Percentiles rank a stretch among this genome's conserved stretches.
phyloP scores from a whole-genome alignment of 306 rosid species.

The Inga oerstediana region DNA sequence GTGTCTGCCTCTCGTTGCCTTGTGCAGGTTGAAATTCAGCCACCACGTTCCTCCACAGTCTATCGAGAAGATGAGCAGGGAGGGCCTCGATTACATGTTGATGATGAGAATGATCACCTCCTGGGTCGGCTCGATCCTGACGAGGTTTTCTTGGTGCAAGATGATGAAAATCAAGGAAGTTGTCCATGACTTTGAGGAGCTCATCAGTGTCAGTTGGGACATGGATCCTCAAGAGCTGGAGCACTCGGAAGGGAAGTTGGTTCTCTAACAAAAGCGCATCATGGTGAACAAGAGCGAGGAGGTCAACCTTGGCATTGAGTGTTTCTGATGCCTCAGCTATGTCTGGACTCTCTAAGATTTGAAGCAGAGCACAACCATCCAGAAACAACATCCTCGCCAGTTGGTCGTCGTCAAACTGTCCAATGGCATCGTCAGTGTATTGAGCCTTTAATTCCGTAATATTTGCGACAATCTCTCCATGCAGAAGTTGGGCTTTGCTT shows the following conservation, averaged over 20 bases:
- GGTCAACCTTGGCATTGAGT: not conserved
- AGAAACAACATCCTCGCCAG: not conserved
- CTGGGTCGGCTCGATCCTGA: too few species aligned
- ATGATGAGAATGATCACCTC: too few species aligned
- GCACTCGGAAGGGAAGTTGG: not conserved
- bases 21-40: too few species aligned
- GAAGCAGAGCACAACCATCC: not conserved
- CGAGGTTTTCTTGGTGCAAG: not conserved
- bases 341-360: too few species aligned
- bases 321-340: too few species aligned
- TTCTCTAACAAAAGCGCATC: slow-evolving; percentile 3
- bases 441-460: not conserved
- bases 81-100: not conserved
- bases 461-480: not conserved
- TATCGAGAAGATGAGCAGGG: not conserved
- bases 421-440: slow-evolving; percentile 6
- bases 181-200: not conserved
- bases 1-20: too few species aligned
- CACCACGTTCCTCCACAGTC: too few species aligned
- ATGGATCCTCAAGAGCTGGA: not conserved
- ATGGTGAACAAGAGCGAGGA: not conserved
- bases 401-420: not conserved
- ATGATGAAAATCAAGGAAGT: not conserved
- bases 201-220: too few species aligned
- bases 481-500: not conserved